Evolutionary conservation across 306 rosid species (phyloP).

Genomic region (Albizia julibrissin): DNA sequence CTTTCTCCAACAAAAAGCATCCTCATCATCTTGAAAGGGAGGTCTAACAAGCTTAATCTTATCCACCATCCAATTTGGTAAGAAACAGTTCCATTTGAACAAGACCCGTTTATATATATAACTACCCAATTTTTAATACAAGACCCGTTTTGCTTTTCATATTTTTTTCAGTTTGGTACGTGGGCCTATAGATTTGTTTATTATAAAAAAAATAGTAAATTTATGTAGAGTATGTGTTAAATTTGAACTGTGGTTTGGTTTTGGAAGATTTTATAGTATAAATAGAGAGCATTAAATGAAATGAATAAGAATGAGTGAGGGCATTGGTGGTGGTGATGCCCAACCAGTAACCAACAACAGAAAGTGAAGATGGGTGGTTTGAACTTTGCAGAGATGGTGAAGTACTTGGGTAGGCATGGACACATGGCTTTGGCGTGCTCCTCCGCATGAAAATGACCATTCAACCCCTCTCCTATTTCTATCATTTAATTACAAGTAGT

Average conservation of each 20-base stretch:
- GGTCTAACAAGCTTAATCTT: too few relatives aligned
- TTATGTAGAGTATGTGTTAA: not conserved
- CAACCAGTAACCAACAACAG: not conserved
- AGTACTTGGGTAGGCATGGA: not conserved
- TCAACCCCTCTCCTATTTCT: not conserved
- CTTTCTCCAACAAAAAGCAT: too few relatives aligned
- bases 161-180: too few relatives aligned
- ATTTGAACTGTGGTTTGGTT: not conserved
- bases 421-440: not conserved
- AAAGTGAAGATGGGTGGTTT: not conserved
- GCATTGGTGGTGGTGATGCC: not conserved
- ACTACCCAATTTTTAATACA: too few relatives aligned
- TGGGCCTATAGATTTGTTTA: too few relatives aligned
- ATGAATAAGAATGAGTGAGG: not conserved
- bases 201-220: too few relatives aligned
- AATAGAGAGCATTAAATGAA: not conserved
- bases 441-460: not conserved
- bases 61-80: too few relatives aligned
- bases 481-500: not conserved
- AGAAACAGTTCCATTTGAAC: too few relatives aligned
- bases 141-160: too few relatives aligned
- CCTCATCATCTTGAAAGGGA: too few relatives aligned
- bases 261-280: not conserved
- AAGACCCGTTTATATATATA: too few relatives aligned
- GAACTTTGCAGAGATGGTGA: not conserved